A percentile compares a stretch with the other conserved stretches of the same genome.
These are phyloP conservation scores for Flaveria trinervia DNA, from an alignment of 129 eudicot species.

Conservation along the genomic window DNA sequence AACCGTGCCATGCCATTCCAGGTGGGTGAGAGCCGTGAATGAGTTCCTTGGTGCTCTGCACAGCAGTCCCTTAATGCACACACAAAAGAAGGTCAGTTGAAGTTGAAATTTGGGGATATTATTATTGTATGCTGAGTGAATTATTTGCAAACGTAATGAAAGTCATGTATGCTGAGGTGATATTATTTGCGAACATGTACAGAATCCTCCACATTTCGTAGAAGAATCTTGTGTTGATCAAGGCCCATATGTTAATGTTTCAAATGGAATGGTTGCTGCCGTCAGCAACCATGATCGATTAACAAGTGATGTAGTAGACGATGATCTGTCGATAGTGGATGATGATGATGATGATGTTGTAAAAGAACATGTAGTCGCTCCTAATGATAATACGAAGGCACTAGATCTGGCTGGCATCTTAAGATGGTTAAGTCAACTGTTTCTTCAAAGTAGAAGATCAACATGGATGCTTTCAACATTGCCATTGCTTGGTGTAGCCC, in stretches of 20 bases:
- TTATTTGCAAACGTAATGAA: not conserved
- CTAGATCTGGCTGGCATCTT: constrained; percentile 5
- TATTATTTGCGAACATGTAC: constrained; percentile 11
- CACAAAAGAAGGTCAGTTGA: constrained; percentile 54
- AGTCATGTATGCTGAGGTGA: not conserved
- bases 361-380: constrained; percentile 16
- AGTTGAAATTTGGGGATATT: not conserved
- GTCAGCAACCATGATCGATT: constrained; percentile 45
- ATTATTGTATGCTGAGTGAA: not conserved
- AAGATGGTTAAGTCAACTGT: constrained; percentile 45
- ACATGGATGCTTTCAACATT: constrained; percentile 58
- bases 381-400: constrained; percentile 6
- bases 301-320: constrained; percentile 13
- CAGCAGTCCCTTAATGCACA: constrained; percentile 71
- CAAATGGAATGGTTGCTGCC: constrained; percentile 79
- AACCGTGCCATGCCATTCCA: constrained; percentile 32
- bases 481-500: constrained; percentile 50
- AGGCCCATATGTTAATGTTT: constrained; percentile 70
- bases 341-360: constrained; percentile 2
- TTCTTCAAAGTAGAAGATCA: constrained; percentile 42
- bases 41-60: constrained; percentile 74
- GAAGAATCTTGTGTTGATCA: constrained; percentile 71
- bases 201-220: constrained; percentile 42
- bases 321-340: constrained; percentile 19
- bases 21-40: constrained; percentile 95